Conservation (phyloP, 345 rosid genomes). For the Mangifera indica region DNA sequence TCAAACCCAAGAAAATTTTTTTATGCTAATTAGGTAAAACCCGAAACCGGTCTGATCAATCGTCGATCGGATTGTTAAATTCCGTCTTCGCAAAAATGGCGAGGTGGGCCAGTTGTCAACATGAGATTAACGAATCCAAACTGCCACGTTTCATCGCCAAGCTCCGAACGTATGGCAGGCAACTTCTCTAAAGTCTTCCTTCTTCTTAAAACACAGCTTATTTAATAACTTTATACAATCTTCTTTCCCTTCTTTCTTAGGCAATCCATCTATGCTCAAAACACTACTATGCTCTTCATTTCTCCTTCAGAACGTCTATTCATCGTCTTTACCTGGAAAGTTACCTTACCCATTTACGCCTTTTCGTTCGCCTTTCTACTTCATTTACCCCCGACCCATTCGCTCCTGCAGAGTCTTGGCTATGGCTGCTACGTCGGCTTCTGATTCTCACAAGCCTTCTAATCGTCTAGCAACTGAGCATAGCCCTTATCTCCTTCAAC, state of each 20-base stretch:
- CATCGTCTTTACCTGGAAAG: conserved; percentile 24
- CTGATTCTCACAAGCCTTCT: conserved; percentile 42
- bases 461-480: conserved; percentile 83
- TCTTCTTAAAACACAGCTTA: too few relatives aligned
- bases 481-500: conserved; percentile 90
- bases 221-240: neutral
- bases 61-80: neutral
- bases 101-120: neutral
- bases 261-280: conserved; percentile 28
- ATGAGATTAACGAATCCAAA: neutral
- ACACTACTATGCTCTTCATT: conserved; percentile 28
- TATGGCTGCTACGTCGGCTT: conserved; percentile 46
- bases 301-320: conserved; percentile 24
- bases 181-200: neutral
- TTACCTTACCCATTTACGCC: conserved; percentile 12
- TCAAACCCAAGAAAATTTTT: too few relatives aligned
- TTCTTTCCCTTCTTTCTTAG: neutral
- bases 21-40: too few relatives aligned
- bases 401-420: conserved; percentile 36
- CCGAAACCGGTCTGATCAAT: too few relatives aligned
- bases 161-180: conserved; percentile 8
- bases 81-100: too few relatives aligned
- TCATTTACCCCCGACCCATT: conserved; percentile 35
- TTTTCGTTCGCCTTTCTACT: conserved; percentile 25
- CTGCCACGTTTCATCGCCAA: neutral